These are phyloP conservation scores for Globisporangium barbulae DNA, from an alignment of 352 stramenopile genomes.

Conservation along the genomic window DNA sequence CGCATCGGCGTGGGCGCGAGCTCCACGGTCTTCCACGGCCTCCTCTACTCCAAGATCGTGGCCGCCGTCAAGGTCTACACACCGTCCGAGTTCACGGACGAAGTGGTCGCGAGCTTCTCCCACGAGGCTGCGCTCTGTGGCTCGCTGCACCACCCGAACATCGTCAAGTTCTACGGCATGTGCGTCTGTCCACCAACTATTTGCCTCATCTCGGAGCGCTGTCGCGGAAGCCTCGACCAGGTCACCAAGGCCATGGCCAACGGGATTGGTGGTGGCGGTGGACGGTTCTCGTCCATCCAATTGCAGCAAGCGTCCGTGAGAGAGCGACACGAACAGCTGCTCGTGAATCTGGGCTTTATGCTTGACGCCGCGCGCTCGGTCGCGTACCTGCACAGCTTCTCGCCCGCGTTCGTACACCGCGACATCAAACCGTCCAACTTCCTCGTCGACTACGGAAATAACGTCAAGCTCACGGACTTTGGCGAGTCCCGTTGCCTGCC, in stretches of 20 bases:
- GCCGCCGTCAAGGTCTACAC: neutral
- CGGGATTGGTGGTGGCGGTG: neutral
- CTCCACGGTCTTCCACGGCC: neutral
- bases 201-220: conserved; percentile 64
- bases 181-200: conserved; percentile 75
- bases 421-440: neutral
- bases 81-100: neutral
- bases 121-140: conserved; percentile 75
- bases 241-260: neutral
- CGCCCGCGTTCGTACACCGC: neutral
- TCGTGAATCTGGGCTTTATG: neutral
- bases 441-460: conserved; percentile 16
- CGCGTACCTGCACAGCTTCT: neutral
- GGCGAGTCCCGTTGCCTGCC: conserved; percentile 51
- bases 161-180: conserved; percentile 82
- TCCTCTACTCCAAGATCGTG: neutral
- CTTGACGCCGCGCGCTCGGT: neutral
- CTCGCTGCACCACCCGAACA: conserved; percentile 69
- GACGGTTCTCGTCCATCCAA: neutral
- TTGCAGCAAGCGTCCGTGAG: neutral
- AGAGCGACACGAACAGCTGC: neutral
- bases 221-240: conserved; percentile 10
- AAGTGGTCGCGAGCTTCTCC: conserved; percentile 34
- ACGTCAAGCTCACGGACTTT: conserved; percentile 70
- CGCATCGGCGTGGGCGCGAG: neutral